Evolutionary conservation across 1,284 basidiomycete genomes (phyloP).

Genomic region (Sanghuangporus sanghuang): DNA sequence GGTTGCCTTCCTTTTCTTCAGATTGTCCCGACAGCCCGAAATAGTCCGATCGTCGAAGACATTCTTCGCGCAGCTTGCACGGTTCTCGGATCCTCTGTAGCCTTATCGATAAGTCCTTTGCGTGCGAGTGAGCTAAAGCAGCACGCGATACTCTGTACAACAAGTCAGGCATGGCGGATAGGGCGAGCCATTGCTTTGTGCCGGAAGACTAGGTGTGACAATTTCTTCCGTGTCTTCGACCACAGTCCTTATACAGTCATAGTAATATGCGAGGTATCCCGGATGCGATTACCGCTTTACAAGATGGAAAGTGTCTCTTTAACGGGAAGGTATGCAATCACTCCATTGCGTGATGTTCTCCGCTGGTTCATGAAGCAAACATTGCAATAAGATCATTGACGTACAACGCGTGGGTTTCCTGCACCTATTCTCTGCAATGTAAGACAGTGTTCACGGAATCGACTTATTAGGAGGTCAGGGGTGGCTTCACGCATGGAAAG

Average conservation of each 20-base stretch:
- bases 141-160: conserved; percentile 40
- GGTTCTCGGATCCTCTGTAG: conserved; percentile 40
- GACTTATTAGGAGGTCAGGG: conserved; percentile 29
- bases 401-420: conserved; percentile 31
- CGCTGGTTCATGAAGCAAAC: neutral
- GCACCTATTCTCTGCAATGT: neutral
- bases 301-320: conserved; percentile 47
- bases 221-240: neutral
- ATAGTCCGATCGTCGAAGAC: conserved; percentile 18
- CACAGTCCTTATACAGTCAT: conserved; percentile 13
- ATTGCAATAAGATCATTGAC: conserved; percentile 32
- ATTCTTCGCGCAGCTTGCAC: conserved; percentile 26
- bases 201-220: conserved; percentile 25
- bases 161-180: conserved; percentile 51
- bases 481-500: conserved; percentile 47
- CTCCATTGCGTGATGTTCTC: neutral
- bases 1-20: conserved; percentile 8
- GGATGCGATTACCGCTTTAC: conserved; percentile 40
- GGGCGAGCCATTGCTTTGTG: conserved; percentile 40
- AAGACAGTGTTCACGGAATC: neutral
- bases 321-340: conserved; percentile 35
- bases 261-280: conserved; percentile 43
- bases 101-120: conserved; percentile 37
- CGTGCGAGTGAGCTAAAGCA: conserved; percentile 29
- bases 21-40: conserved; percentile 17